Base-by-base conservation (phyloP, 129 eudicot species). In the Erigeron canadensis region DNA sequence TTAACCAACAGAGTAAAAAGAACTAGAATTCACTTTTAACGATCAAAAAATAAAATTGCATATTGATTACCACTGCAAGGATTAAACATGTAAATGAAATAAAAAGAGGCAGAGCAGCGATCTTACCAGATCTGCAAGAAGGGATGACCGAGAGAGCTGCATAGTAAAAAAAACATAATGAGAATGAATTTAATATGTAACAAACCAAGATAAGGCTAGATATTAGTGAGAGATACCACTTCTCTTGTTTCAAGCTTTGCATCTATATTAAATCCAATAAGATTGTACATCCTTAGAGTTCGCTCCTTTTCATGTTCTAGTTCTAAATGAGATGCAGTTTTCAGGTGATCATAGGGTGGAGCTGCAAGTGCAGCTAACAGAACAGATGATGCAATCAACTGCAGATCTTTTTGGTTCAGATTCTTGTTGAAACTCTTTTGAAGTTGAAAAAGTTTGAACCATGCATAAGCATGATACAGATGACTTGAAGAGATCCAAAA, bases 221-320 rank as follows among this genome's bases (percentile, higher is more conserved):
- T 21, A 19, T 50, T 81, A 46, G 28, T 34, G 69, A 28, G 78
- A 89, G 3, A 89, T 89, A 84, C 79, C 81, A 81, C 96, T 84
- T 84, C 80, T 60, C 76, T 82, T 28, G 34, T 28, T 60, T 86
- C 87, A 43, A 67, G 37, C 70, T 85, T 86, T n/a, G 84, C 71
- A 22, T 89, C 91, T 65, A 86, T 77, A 61, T 69, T 72, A 38
- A 86, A 86, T 17, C 85, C 91, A 1, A 89, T 89, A 45, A 89
- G 96, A 84, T 82, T 84, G 12, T 89, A 81, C 77, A 89, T 79
- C 78, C 84, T 79, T 46, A 75, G 37, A 16, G 69, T 84, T 45
- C 87, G 79, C 37, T 84, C 96, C 8, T 86, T 89, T 69, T 84
- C 86, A 72, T 89, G 76, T 73, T 84, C 96, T 65, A 86, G 89